phyloP scores from a whole-genome alignment of 1,284 basidiomycete genomes.

The Pisolithus thermaeus region DNA sequence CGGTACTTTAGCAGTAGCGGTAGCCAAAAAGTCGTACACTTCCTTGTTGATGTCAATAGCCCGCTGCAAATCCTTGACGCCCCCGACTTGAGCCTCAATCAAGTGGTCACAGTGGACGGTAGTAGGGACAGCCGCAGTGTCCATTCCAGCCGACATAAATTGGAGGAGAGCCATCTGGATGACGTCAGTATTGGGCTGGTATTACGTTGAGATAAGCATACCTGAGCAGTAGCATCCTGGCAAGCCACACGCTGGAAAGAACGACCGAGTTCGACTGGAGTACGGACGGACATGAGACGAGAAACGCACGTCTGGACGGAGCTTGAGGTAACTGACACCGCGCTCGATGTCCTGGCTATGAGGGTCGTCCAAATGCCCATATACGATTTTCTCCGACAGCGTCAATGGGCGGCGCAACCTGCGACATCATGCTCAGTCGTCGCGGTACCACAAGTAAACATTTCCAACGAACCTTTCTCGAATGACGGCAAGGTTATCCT shows the following conservation, averaged over 20 bases:
- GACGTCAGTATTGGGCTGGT: conserved; percentile 28
- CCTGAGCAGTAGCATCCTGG: conserved; percentile 96
- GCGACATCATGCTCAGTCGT: neutral
- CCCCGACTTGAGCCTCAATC: conserved; percentile 95
- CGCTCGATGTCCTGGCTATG: conserved; percentile 83
- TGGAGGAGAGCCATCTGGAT: conserved; percentile 96
- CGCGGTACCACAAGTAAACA: neutral
- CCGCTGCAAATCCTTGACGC: conserved; percentile 88
- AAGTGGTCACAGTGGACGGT: conserved; percentile 99
- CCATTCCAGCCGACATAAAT: conserved; percentile 99
- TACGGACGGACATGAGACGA: neutral
- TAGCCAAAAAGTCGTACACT: conserved; percentile 99
- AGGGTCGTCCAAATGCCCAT: conserved; percentile 96
- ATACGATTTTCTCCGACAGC: conserved; percentile 97
- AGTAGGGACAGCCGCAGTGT: conserved; percentile 94
- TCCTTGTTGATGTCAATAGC: conserved; percentile 97
- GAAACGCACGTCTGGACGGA: conserved; percentile 82
- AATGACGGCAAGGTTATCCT: conserved; percentile 87
- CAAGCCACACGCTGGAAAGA: conserved; percentile 87
- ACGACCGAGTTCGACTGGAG: conserved; percentile 6
- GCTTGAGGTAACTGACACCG: conserved; percentile 91
- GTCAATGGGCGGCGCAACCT: conserved; percentile 93
- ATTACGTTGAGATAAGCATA: conserved; percentile 22
- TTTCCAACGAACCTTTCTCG: conserved; percentile 60
- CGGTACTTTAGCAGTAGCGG: conserved; percentile 84